These are phyloP conservation scores for Cephalotrichum gorgonifer DNA, from an alignment of 2,329 filamentous ascomycete genomes.

Conservation along the genomic window DNA sequence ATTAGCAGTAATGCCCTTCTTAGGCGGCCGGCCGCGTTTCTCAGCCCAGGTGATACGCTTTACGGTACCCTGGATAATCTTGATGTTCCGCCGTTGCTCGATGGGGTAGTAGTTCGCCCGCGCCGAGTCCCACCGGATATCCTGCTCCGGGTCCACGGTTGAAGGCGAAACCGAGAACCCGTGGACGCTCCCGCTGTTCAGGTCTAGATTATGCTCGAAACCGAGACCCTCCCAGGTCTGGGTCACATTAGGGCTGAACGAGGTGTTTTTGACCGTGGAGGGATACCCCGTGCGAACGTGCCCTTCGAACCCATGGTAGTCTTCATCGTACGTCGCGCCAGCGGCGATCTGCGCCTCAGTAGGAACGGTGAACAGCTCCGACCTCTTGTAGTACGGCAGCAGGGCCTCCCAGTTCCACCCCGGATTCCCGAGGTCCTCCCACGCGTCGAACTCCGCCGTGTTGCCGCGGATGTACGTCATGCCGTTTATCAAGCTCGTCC, in stretches of 20 bases:
- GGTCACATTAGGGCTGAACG: constrained; percentile 16
- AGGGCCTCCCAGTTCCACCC: constrained; percentile 27
- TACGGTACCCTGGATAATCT: too few relatives aligned
- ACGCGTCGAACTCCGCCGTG: constrained; percentile 23
- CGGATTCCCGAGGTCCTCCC: constrained; percentile 22
- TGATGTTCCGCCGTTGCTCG: too few relatives aligned
- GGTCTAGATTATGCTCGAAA: constrained; percentile 25
- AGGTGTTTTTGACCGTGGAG: constrained; percentile 25
- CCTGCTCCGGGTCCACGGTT: too few relatives aligned
- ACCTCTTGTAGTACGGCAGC: constrained; percentile 17
- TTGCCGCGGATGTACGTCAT: constrained; percentile 36
- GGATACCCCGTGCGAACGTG: constrained; percentile 21
- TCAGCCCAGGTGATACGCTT: too few relatives aligned
- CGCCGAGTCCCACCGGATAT: too few relatives aligned
- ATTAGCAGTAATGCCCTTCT: constrained; percentile 9
- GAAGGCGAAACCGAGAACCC: too few relatives aligned
- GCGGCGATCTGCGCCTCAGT: constrained; percentile 17
- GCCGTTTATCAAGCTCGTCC: constrained; percentile 29
- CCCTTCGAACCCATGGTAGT: constrained; percentile 18
- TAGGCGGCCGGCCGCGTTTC: too few relatives aligned
- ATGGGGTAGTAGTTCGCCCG: too few relatives aligned
- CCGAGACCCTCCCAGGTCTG: constrained; percentile 24
- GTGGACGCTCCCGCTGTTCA: constrained; percentile 31
- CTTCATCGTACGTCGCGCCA: constrained; percentile 20
- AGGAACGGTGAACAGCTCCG: constrained; percentile 15